Conservation (phyloP, 768 basidiomycete genomes). For the Phanerochaete carnosa region DNA sequence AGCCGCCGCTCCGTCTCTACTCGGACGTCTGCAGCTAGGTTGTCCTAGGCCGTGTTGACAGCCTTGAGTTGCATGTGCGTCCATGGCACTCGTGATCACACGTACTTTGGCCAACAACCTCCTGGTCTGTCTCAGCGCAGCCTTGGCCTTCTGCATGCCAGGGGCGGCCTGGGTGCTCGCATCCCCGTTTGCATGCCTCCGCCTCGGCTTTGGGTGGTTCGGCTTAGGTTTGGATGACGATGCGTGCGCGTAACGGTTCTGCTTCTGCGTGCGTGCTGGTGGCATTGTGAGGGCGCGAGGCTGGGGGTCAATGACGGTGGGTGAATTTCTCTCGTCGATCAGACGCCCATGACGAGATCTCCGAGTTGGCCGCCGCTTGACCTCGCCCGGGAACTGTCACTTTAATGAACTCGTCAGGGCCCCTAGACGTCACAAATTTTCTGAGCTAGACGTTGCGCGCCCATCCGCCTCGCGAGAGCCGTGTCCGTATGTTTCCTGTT, state of each 20-base stretch:
- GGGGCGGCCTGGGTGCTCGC: slow-evolving; percentile 31
- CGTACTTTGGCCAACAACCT: slow-evolving; percentile 77
- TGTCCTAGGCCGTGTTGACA: slow-evolving; percentile 57
- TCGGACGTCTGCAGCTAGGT: slow-evolving; percentile 79
- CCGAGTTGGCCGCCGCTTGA: too few relatives aligned
- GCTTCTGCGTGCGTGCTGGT: background rate
- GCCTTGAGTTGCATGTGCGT: background rate
- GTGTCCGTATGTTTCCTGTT: background rate
- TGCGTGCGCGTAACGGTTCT: background rate
- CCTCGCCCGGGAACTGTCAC: background rate
- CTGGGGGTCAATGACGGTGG: background rate
- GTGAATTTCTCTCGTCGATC: background rate
- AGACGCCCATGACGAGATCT: background rate
- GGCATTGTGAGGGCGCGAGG: background rate
- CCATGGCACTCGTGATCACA: background rate
- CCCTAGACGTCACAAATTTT: background rate
- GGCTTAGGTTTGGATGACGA: background rate
- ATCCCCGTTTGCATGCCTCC: background rate
- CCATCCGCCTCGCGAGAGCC: background rate
- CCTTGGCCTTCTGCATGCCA: slow-evolving; percentile 85
- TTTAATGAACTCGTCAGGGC: background rate
- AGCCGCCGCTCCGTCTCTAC: slow-evolving; percentile 78
- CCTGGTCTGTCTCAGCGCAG: slow-evolving; percentile 77
- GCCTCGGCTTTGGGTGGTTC: background rate
- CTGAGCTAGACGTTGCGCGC: background rate